Evolutionary conservation across 805 yeast genomes (phyloP).

Genomic region (Teunomyces atbi): DNA sequence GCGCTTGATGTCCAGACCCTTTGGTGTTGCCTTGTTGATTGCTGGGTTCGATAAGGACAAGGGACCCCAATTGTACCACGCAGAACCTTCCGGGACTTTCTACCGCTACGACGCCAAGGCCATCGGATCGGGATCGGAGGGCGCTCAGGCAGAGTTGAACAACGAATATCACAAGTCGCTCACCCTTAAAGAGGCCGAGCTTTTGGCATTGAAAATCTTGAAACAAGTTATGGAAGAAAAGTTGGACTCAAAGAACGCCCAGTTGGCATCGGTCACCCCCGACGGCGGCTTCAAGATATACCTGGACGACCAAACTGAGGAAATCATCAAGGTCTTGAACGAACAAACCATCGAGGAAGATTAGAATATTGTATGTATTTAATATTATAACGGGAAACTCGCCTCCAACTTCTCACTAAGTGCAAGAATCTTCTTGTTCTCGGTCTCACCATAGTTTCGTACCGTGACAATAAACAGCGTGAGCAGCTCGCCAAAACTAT

Average conservation of each 20-base stretch:
- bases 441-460: slow-evolving; percentile 48
- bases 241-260: slow-evolving; percentile 91
- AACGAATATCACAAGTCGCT: slow-evolving; percentile 93
- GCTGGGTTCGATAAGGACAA: slow-evolving; percentile 92
- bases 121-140: slow-evolving; percentile 98
- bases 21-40: slow-evolving; percentile 94
- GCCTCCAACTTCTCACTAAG: slow-evolving; percentile 44
- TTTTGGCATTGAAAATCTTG: slow-evolving; percentile 79
- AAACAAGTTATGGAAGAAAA: slow-evolving; percentile 99
- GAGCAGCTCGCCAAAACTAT: slow-evolving; percentile 44
- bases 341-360: slow-evolving; percentile 57
- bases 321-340: slow-evolving; percentile 72
- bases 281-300: slow-evolving; percentile 85
- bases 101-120: slow-evolving; percentile 98
- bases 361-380: neutral
- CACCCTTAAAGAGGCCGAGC: slow-evolving; percentile 90
- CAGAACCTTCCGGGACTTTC: slow-evolving; percentile 99
- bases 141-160: slow-evolving; percentile 97
- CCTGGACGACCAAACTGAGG: slow-evolving; percentile 76
- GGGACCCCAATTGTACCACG: slow-evolving; percentile 95
- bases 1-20: slow-evolving; percentile 94
- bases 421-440: slow-evolving; percentile 43
- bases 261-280: slow-evolving; percentile 87
- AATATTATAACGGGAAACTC: slow-evolving; percentile 25
- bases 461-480: slow-evolving; percentile 47